A percentile compares a stretch with the other conserved stretches of the same genome.
Evolutionary conservation across 768 basidiomycete genomes (phyloP).

Genomic region (Mycena leptocephala): DNA sequence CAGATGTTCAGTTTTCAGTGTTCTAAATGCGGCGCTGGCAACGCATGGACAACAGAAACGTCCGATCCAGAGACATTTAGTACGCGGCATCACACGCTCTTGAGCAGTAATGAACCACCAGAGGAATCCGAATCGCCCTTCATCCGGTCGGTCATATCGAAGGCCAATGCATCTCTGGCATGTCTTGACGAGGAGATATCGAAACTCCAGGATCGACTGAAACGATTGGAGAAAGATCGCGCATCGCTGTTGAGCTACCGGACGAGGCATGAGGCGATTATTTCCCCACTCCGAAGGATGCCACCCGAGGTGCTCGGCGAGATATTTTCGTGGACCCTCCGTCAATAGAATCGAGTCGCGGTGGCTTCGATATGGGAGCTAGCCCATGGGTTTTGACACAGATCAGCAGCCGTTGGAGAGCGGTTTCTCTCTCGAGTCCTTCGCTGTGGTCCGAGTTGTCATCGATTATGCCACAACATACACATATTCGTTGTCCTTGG

Average conservation of each 20-base stretch:
- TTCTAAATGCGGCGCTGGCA: neutral
- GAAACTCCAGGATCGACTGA: neutral
- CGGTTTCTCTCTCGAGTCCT: neutral
- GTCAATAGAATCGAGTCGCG: neutral
- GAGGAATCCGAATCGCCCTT: neutral
- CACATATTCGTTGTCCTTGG: neutral
- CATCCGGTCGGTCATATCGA: neutral
- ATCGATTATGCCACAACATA: neutral
- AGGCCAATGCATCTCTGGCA: neutral
- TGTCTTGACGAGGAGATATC: neutral
- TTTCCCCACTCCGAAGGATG: neutral
- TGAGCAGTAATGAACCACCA: conserved; percentile 6
- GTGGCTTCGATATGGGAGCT: neutral
- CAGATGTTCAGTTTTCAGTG: neutral
- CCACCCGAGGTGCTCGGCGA: conserved; percentile 10
- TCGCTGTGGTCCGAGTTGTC: conserved; percentile 1
- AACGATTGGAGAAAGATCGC: neutral
- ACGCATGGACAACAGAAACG: neutral
- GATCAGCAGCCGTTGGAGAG: neutral
- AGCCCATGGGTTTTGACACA: neutral
- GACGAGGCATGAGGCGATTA: neutral
- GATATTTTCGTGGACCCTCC: neutral
- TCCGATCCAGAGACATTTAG: neutral
- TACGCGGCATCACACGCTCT: neutral
- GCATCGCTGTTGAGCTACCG: neutral